Conservation (phyloP, 371 early-diverging fungal species). For the Mucor piriformis region DNA sequence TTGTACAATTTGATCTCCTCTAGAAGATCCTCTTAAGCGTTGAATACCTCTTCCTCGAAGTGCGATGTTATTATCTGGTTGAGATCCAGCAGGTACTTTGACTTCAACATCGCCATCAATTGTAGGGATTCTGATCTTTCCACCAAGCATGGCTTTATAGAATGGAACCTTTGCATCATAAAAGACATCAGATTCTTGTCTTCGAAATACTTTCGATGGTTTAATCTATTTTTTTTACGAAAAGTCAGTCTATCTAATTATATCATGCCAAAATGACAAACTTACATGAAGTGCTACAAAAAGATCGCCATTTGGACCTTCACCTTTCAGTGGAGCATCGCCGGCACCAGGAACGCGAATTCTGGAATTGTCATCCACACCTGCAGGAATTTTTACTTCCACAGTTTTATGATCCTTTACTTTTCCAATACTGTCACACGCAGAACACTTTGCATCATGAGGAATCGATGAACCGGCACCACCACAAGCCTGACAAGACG, state of each 20-base stretch:
- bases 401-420: slow-evolving; percentile 73
- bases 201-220: slow-evolving; percentile 72
- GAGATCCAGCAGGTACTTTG: slow-evolving; percentile 80
- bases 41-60: slow-evolving; percentile 78
- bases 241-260: too few species aligned
- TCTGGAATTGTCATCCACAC: slow-evolving; percentile 55
- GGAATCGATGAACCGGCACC: slow-evolving; percentile 80
- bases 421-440: slow-evolving; percentile 82
- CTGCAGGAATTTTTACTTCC: slow-evolving; percentile 82
- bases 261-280: too few species aligned
- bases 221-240: slow-evolving; percentile 31
- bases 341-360: slow-evolving; percentile 83
- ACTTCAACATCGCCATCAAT: slow-evolving; percentile 92
- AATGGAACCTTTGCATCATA: slow-evolving; percentile 77
- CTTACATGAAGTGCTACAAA: slow-evolving; percentile 52
- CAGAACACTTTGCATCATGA: slow-evolving; percentile 68
- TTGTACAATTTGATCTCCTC: slow-evolving; percentile 88
- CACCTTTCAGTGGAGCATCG: slow-evolving; percentile 78
- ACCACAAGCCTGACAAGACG: slow-evolving; percentile 80
- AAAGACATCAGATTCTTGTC: slow-evolving; percentile 82
- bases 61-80: slow-evolving; percentile 81
- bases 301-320: slow-evolving; percentile 82
- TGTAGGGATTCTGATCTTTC: slow-evolving; percentile 82
- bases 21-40: slow-evolving; percentile 49
- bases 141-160: slow-evolving; percentile 85